These are phyloP conservation scores for Talaromyces islandicus DNA, from an alignment of 2,329 filamentous ascomycete species.

Conservation along the genomic window DNA sequence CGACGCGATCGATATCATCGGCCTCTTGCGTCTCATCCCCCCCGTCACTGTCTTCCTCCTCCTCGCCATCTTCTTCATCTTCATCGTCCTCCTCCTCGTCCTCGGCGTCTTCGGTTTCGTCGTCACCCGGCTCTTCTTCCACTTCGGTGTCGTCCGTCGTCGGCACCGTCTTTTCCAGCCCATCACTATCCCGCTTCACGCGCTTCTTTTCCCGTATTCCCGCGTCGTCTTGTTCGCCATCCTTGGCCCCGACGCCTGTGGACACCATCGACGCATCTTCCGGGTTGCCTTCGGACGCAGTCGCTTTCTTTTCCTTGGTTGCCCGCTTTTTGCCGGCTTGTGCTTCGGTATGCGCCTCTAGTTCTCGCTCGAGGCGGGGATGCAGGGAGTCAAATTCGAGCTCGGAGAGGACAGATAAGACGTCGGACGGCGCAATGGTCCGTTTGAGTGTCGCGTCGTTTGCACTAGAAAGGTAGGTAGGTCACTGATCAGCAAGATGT, in stretches of 20 bases:
- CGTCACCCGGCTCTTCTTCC: conserved; percentile 17
- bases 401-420: conserved; percentile 55
- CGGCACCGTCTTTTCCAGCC: conserved; percentile 21
- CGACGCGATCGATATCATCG: conserved; percentile 32
- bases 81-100: conserved; percentile 3
- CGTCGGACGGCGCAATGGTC: conserved; percentile 56
- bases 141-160: conserved; percentile 16
- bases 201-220: conserved; percentile 1
- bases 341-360: conserved; percentile 42
- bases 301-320: conserved; percentile 40
- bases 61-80: conserved; percentile 18
- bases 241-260: neutral
- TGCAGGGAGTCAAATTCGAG: conserved; percentile 57
- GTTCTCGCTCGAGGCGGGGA: conserved; percentile 53
- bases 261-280: neutral
- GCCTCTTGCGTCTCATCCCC: conserved; percentile 19
- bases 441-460: conserved; percentile 58
- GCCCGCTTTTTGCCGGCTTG: conserved; percentile 27
- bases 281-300: conserved; percentile 18
- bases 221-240: conserved; percentile 12
- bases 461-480: conserved; percentile 41
- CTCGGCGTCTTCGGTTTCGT: conserved; percentile 6
- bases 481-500: conserved; percentile 7
- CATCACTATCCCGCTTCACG: conserved; percentile 15
- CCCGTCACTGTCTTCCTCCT: conserved; percentile 16